Conservation (phyloP, 2,329 filamentous ascomycete species). For the Colletotrichum tanaceti region DNA sequence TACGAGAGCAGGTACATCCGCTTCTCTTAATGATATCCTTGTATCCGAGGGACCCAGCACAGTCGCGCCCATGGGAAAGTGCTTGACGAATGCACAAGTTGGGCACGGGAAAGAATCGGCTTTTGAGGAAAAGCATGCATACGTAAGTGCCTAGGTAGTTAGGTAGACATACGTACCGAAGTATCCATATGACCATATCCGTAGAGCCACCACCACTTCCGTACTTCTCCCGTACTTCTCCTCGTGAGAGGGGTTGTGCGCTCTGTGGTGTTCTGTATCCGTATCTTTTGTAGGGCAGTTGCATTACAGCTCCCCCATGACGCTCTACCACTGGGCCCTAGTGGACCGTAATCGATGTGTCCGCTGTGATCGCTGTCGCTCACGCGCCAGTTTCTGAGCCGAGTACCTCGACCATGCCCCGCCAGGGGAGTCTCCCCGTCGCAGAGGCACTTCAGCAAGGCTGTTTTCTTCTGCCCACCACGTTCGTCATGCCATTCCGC, state of each 20-base stretch:
- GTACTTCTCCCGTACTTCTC: neutral
- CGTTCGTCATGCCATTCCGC: constrained; percentile 6
- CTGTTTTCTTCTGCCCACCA: constrained; percentile 15
- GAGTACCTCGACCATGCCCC: neutral
- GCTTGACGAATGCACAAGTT: constrained; percentile 29
- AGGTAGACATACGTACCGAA: neutral
- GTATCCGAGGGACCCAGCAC: constrained; percentile 10
- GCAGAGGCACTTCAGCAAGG: neutral
- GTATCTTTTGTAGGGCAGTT: too few relatives aligned
- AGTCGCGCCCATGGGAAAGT: constrained; percentile 30
- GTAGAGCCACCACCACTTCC: neutral
- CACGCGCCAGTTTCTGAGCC: neutral
- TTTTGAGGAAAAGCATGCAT: neutral
- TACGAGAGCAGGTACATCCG: neutral
- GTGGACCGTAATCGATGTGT: constrained; percentile 9
- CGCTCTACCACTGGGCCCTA: constrained; percentile 1
- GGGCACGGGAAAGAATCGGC: neutral
- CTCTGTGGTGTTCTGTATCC: neutral
- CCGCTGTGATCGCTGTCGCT: constrained; percentile 5
- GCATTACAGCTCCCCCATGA: neutral
- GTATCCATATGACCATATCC: too few relatives aligned
- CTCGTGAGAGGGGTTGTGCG: neutral
- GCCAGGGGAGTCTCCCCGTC: constrained; percentile 5
- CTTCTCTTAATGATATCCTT: constrained; percentile 6
- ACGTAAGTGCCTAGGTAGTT: too few relatives aligned